Percentiles rank a stretch among this genome's conserved stretches.
phyloP scores from a whole-genome alignment of 1,284 basidiomycete genomes.

The Ustilago lituana region DNA sequence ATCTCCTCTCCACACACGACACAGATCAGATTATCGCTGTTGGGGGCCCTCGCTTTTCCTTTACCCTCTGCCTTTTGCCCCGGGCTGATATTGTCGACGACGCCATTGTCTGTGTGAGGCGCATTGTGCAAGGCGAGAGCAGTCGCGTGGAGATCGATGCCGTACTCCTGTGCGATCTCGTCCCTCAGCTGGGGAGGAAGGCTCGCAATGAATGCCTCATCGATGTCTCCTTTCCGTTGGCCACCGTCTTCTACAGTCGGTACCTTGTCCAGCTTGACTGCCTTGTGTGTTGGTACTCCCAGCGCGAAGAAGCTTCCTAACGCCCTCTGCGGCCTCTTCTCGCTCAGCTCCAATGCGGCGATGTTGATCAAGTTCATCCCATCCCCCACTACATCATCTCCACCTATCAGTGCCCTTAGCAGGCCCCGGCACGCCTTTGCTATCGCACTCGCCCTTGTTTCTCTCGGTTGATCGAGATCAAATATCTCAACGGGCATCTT shows the following conservation, averaged over 20 bases:
- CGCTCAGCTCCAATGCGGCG: constrained; percentile 53
- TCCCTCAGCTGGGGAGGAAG: constrained; percentile 45
- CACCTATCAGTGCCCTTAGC: constrained; percentile 39
- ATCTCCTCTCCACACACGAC: constrained; percentile 33
- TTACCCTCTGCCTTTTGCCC: background rate
- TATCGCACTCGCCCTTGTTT: constrained; percentile 24
- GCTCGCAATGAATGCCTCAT: constrained; percentile 34
- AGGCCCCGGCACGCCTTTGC: constrained; percentile 34
- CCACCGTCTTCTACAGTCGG: background rate
- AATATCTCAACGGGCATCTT: constrained; percentile 60
- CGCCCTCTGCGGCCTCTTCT: constrained; percentile 34
- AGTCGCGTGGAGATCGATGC: constrained; percentile 17
- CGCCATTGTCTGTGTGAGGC: too few relatives aligned
- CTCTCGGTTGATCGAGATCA: constrained; percentile 23
- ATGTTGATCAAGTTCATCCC: constrained; percentile 59
- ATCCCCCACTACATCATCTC: constrained; percentile 42
- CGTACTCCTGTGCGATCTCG: constrained; percentile 52
- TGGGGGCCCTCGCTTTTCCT: constrained; percentile 9
- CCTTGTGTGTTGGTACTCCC: background rate
- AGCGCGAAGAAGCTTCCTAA: constrained; percentile 41
- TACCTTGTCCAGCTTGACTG: background rate
- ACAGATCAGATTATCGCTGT: too few relatives aligned
- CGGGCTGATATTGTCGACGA: too few relatives aligned
- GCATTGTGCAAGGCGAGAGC: too few relatives aligned
- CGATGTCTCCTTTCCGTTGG: constrained; percentile 15